Evolutionary conservation across 805 yeast species (phyloP), one percentile per base, ranked within the genome.

Genomic region (Hanseniaspora pseudoguilliermondii): DNA sequence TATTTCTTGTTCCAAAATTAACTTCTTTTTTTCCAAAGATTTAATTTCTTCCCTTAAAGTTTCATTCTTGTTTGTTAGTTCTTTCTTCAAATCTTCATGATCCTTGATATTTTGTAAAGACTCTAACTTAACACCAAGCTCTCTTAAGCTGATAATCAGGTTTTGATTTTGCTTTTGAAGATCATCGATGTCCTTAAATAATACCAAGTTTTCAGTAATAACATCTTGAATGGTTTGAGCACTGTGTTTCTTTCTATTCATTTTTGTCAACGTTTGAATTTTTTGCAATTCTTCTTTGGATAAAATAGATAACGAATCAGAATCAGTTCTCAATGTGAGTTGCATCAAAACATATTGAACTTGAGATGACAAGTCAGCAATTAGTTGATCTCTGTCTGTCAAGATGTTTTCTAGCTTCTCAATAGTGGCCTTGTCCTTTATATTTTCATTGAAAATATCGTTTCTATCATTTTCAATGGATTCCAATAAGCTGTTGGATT

Each of bases 281-380:
- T 82, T 81, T n/a, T 72, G 73, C 60, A 77, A 75, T 63, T 91
- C 96, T 15, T 78, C 78, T 0, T 73, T 67, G 5, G 84, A 76
- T 39, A 91, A 69, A 9, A 55, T 35, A 20, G 41, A n/a, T 11
- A 91, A 86, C 41, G 74, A 71, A 39, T 79, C 79, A n/a, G 78
- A 71, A 51, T 74, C 75, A 13, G 75, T 78, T 47, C 80, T 75
- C 1, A 84, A 71, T 32, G 80, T 74, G 1, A 86, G 73, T 63
- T 85, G 87, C 16, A 84, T 76, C 40, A 91, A 73, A 39, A 89
- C 73, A 49, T 75, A 76, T 61, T 86, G 87, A n/a, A 93, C 77
- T 66, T 91, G 97, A 44, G 82, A 80, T 7, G 95, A 86, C 41
- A 91, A 71, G 63, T 91, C 97, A 32, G 75, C 70, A 44, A 83